Conservation (phyloP, 305 asterid species). For the Striga hermonthica region DNA sequence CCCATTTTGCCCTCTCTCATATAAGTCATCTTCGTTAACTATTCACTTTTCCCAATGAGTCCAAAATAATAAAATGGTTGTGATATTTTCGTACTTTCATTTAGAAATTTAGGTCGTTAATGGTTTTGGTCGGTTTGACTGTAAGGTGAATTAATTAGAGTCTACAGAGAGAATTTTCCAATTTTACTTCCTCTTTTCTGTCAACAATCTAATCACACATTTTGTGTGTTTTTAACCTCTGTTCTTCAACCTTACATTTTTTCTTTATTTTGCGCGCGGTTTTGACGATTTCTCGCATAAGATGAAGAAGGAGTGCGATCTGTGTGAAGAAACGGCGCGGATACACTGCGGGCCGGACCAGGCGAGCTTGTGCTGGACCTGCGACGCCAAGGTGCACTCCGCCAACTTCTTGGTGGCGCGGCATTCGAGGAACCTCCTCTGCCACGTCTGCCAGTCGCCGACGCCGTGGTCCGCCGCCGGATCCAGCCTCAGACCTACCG, state of each 20-base stretch:
- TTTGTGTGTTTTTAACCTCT: neutral
- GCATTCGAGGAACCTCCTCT: constrained; percentile 65
- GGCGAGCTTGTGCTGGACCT: constrained; percentile 71
- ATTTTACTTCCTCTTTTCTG: constrained; percentile 12
- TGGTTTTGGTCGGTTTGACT: constrained; percentile 27
- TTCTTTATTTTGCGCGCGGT: neutral
- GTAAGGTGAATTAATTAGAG: constrained; percentile 33
- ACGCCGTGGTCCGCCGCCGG: constrained; percentile 77
- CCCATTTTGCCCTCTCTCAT: constrained; percentile 25
- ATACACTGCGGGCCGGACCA: constrained; percentile 65
- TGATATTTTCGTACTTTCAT: constrained; percentile 26
- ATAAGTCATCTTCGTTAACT: too few relatives aligned
- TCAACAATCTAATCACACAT: constrained; percentile 1
- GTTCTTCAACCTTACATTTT: neutral
- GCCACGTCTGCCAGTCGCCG: constrained; percentile 60
- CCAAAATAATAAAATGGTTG: neutral
- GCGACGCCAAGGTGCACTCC: constrained; percentile 79
- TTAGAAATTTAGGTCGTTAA: constrained; percentile 13
- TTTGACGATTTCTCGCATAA: neutral
- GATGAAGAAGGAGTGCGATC: constrained; percentile 47
- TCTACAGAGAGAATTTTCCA: neutral
- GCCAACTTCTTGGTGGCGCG: constrained; percentile 82
- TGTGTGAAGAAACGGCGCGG: constrained; percentile 51
- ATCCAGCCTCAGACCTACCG: constrained; percentile 37
- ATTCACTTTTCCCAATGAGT: too few relatives aligned